Conservation (phyloP, 148 eudicot genomes). For the Vaccinium corymbosum region DNA sequence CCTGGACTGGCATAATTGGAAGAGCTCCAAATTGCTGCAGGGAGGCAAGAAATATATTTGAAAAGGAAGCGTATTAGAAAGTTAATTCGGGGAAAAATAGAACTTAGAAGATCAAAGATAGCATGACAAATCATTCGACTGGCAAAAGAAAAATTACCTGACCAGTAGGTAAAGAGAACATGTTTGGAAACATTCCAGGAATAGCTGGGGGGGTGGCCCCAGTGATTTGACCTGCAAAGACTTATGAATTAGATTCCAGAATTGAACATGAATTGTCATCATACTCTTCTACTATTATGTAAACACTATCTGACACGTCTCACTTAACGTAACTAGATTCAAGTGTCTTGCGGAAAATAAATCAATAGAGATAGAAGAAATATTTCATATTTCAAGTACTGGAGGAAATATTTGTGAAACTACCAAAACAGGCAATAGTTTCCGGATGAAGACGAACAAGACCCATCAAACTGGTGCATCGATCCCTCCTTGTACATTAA, state of each 20-base stretch:
- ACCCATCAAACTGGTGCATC: constrained; percentile 74
- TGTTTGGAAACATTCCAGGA: constrained; percentile 72
- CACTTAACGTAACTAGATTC: constrained; percentile 9
- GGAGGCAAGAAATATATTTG: not conserved
- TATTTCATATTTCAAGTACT: constrained; percentile 45
- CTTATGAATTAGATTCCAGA: constrained; percentile 21
- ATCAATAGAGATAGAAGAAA: constrained; percentile 25
- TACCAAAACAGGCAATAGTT: constrained; percentile 63
- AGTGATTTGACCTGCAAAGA: constrained; percentile 63
- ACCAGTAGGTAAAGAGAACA: constrained; percentile 58
- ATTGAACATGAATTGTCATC: not conserved
- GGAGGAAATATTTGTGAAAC: constrained; percentile 48
- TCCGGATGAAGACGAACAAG: constrained; percentile 85
- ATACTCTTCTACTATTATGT: not conserved
- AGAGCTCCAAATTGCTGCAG: constrained; percentile 61
- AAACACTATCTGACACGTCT: not conserved
- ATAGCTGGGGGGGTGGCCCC: constrained; percentile 52
- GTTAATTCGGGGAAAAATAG: not conserved
- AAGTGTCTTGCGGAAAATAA: constrained; percentile 21
- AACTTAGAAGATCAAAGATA: not conserved
- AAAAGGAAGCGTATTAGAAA: not conserved
- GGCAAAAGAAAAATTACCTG: constrained; percentile 44
- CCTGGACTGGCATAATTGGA: constrained; percentile 92
- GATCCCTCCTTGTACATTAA: constrained; percentile 82
- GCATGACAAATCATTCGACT: not conserved